A percentile compares a stretch with the other conserved stretches of the same genome.
Evolutionary conservation across 768 basidiomycete species (phyloP).

Genomic region (Amyloporia xantha): DNA sequence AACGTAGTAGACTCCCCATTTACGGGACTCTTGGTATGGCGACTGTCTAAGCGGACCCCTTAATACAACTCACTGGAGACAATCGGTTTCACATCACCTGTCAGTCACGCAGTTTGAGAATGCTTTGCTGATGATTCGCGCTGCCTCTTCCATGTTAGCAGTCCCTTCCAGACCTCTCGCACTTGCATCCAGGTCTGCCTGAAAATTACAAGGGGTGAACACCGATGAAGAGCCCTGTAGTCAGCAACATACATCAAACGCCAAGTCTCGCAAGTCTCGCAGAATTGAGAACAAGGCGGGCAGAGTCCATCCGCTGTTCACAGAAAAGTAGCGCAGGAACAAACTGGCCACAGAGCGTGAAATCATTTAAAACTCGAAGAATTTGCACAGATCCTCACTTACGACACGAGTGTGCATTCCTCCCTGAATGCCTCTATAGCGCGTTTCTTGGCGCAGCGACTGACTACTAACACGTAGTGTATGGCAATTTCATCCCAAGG

Average conservation of each 20-base stretch:
- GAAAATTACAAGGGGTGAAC: constrained; percentile 1
- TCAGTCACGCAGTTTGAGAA: constrained; percentile 89
- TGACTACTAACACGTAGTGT: constrained; percentile 72
- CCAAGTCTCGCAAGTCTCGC: constrained; percentile 77
- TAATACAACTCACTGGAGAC: constrained; percentile 22
- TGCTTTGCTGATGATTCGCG: constrained; percentile 80
- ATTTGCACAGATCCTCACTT: constrained; percentile 26
- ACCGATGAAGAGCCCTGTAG: background rate
- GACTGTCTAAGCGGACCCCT: constrained; percentile 48
- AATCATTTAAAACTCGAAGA: background rate
- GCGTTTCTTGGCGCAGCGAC: constrained; percentile 60
- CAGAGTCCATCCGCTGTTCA: constrained; percentile 81
- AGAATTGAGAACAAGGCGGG: constrained; percentile 78
- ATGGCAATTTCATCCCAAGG: constrained; percentile 89
- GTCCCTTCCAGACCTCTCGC: constrained; percentile 20
- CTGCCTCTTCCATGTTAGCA: constrained; percentile 75
- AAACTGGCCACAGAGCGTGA: constrained; percentile 33
- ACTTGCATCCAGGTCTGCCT: constrained; percentile 57
- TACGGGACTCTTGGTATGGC: constrained; percentile 66
- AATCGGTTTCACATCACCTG: constrained; percentile 32
- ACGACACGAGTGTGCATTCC: constrained; percentile 71
- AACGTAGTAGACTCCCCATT: constrained; percentile 91
- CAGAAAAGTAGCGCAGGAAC: constrained; percentile 75
- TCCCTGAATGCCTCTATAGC: constrained; percentile 75
- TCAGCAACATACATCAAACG: constrained; percentile 58